Evolutionary conservation across 768 basidiomycete species (phyloP).

Genomic region (Kwoniella shandongensis): DNA sequence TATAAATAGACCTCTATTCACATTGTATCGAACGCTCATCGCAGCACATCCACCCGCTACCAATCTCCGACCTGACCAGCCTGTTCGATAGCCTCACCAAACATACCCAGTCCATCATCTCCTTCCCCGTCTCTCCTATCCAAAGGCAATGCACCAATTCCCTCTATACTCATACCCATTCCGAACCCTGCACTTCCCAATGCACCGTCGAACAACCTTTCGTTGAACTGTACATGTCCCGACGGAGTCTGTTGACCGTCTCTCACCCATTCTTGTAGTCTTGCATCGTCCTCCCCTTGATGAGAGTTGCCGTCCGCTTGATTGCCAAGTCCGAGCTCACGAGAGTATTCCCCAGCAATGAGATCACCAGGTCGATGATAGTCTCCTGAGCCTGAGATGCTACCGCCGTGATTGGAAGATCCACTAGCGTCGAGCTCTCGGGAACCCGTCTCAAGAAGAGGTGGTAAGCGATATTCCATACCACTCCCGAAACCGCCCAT

Average conservation of each 20-base stretch:
- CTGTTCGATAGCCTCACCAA: slow-evolving; percentile 42
- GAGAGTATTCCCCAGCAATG: slow-evolving; percentile 12
- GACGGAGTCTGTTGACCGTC: slow-evolving; percentile 40
- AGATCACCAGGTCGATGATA: slow-evolving; percentile 13
- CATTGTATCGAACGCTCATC: too few species aligned
- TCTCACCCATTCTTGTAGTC: slow-evolving; percentile 22
- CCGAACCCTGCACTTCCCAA: slow-evolving; percentile 30
- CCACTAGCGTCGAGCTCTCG: not conserved
- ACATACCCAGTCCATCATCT: slow-evolving; percentile 36
- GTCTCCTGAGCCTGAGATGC: not conserved
- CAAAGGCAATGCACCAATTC: not conserved
- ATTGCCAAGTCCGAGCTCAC: not conserved
- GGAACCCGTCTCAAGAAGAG: slow-evolving; percentile 14
- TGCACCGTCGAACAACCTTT: slow-evolving; percentile 44
- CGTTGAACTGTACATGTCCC: slow-evolving; percentile 46
- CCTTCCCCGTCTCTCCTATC: not conserved
- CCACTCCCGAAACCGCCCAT: not conserved
- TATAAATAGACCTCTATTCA: too few species aligned
- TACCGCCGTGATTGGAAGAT: not conserved
- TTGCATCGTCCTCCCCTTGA: slow-evolving; percentile 11
- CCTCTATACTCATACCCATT: not conserved
- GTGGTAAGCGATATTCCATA: slow-evolving; percentile 23
- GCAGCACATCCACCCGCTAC: slow-evolving; percentile 4
- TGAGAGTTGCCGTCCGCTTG: not conserved
- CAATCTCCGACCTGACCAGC: slow-evolving; percentile 25